phyloP scores from a whole-genome alignment of 2,329 filamentous ascomycete genomes.

The Aspergillus calidoustus region DNA sequence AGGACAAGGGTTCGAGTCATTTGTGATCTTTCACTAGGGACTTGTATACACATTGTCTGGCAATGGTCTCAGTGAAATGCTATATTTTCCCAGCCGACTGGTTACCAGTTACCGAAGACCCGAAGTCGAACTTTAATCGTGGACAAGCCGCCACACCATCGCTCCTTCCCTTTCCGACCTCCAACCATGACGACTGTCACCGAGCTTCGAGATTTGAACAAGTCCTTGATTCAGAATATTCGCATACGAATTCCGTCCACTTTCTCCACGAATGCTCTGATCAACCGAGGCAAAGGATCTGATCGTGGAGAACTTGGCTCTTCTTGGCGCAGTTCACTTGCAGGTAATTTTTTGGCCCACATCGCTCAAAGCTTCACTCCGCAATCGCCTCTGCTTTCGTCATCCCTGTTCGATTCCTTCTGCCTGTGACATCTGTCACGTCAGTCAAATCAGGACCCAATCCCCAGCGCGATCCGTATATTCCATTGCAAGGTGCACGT shows the following conservation, averaged over 20 bases:
- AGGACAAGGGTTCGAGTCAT: background rate
- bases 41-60: background rate
- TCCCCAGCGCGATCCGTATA: background rate
- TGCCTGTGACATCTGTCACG: background rate
- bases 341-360: slow-evolving; percentile 3
- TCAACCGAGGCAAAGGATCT: background rate
- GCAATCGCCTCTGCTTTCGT: slow-evolving; percentile 11
- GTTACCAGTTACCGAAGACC: background rate
- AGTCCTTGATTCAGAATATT: background rate
- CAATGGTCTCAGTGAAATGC: background rate
- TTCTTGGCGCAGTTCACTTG: slow-evolving; percentile 9
- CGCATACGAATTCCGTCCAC: background rate
- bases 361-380: slow-evolving; percentile 2
- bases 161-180: background rate
- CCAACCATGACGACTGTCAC: background rate
- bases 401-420: background rate
- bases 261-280: background rate
- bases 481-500: background rate
- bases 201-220: background rate
- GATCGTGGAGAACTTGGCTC: slow-evolving; percentile 13
- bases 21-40: background rate
- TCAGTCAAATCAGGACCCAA: background rate
- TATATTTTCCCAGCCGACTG: background rate
- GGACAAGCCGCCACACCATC: background rate
- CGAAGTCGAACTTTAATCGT: background rate